phyloP scores from a whole-genome alignment of 1,139 yeast species.

The Debaryomycetaceae sp. region DNA sequence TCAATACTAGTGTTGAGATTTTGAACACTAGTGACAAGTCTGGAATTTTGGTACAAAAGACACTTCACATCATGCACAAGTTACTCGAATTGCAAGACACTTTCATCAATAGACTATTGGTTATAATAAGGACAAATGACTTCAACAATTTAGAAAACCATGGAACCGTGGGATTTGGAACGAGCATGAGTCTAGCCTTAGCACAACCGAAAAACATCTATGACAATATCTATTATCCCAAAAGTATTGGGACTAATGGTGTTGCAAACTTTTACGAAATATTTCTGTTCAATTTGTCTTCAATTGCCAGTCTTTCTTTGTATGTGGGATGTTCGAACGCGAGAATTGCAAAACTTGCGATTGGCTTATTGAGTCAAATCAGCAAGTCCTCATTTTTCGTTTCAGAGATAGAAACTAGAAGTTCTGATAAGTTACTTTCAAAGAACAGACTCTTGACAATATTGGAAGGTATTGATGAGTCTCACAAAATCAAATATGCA shows the following conservation, averaged over 20 bases:
- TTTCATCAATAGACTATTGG: conserved; percentile 24
- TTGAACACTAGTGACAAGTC: conserved; percentile 32
- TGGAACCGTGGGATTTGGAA: conserved; percentile 19
- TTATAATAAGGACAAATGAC: conserved; percentile 24
- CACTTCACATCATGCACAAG: conserved; percentile 45
- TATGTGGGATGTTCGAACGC: conserved; percentile 59
- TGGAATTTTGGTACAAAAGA: conserved; percentile 18
- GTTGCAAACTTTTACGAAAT: conserved; percentile 66
- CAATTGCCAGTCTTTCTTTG: conserved; percentile 67
- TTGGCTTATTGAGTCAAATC: conserved; percentile 52
- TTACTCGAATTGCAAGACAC: conserved; percentile 53
- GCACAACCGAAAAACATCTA: conserved; percentile 31
- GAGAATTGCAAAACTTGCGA: conserved; percentile 49
- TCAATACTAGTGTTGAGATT: conserved; percentile 52
- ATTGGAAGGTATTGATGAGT: conserved; percentile 71
- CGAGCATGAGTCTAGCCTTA: conserved; percentile 27
- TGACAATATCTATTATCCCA: conserved; percentile 52
- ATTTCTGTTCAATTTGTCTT: conserved; percentile 60
- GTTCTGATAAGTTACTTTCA: conserved; percentile 39
- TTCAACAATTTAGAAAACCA: conserved; percentile 1
- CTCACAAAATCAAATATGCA: conserved; percentile 63
- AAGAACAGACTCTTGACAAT: conserved; percentile 69
- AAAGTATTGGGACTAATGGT: conserved; percentile 58
- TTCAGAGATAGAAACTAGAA: conserved; percentile 20
- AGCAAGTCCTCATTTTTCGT: conserved; percentile 50